Evolutionary conservation across 2,329 filamentous ascomycete genomes (phyloP), one percentile per base, ranked within the genome.

Genomic region (Ascocoryne sarcoides): DNA sequence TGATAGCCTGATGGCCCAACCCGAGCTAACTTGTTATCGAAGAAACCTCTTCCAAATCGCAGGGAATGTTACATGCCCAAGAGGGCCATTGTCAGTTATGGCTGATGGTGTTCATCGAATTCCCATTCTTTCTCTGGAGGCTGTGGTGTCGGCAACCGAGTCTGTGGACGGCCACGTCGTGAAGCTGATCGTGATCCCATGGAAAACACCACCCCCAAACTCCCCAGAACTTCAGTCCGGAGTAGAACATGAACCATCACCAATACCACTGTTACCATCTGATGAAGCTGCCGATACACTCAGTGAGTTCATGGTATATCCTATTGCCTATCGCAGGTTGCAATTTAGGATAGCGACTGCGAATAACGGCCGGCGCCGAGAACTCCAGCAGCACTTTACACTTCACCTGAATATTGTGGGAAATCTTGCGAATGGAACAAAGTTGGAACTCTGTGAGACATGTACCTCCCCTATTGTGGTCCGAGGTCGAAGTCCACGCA

Each of bases 21-120:
- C 77, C 38, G 90, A 96, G 64, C 65, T 96, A 60, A 96, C 90
- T 3, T 96, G 90, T 70, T 96, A 96, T 64, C 83, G 90, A 49
- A 79, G 90, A 35, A 96, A 96, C 59, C 70, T 96, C 36, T 96
- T 96, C 63, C 90, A 95, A 62, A 93, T 95, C 57, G 94, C 88
- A 46, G 90, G 90, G 43, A 88, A 82, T 4, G 76, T 95, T 43
- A 87, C 87, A 30, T 73, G 89, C 10, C 87, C 89, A 2, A 71
- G 86, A 47, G 81, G 79, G 19, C 74, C 88, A 47, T 70, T 90
- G 40, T 92, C 83, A 37, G 77, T 95, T 40, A 71, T 94, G 61
- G 85, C 81, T 14, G 88, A 95, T 44, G 77, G 84, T 39, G 87
- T 87, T 32, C 85, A 94, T 60, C 82, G 84, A 32, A 80, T 94